These are phyloP conservation scores for Skeletonema tropicum DNA, from an alignment of 108 stramenopile species.

Conservation along the genomic window DNA sequence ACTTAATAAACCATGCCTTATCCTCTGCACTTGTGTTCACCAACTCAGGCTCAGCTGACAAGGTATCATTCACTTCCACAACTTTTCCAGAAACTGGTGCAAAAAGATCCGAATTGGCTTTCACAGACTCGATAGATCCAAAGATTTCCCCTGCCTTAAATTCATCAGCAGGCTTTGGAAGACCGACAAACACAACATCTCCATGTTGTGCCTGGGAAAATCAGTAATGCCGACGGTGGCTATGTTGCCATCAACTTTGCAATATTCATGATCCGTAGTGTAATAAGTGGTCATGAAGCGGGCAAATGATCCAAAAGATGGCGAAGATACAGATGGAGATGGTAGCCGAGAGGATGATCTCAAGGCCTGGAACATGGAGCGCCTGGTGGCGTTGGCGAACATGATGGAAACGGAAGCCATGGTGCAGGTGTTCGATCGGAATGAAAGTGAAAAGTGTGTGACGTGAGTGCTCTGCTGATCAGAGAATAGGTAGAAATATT, in stretches of 20 bases:
- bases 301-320: slow-evolving; percentile 5
- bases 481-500: no score
- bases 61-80: slow-evolving; percentile 77
- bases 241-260: slow-evolving; percentile 90
- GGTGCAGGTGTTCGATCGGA: background rate
- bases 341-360: slow-evolving; percentile 23
- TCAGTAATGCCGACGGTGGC: slow-evolving; percentile 96
- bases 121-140: slow-evolving; percentile 99
- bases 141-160: slow-evolving; percentile 92
- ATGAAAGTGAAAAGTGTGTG: background rate
- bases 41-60: slow-evolving; percentile 79
- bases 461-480: no score
- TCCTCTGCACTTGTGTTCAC: slow-evolving; percentile 88
- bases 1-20: slow-evolving; percentile 93
- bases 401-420: slow-evolving; percentile 30
- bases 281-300: background rate
- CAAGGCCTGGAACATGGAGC: slow-evolving; percentile 27
- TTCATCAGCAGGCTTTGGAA: slow-evolving; percentile 91
- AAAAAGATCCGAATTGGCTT: slow-evolving; percentile 98
- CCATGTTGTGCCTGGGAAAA: slow-evolving; percentile 93
- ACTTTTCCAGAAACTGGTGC: slow-evolving; percentile 88
- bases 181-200: slow-evolving; percentile 98
- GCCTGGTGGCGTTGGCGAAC: slow-evolving; percentile 34
- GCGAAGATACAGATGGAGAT: background rate
- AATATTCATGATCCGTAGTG: slow-evolving; percentile 87